These are phyloP conservation scores for Fusarium gaditjirri DNA, from an alignment of 2,329 filamentous ascomycete genomes.

Conservation along the genomic window DNA sequence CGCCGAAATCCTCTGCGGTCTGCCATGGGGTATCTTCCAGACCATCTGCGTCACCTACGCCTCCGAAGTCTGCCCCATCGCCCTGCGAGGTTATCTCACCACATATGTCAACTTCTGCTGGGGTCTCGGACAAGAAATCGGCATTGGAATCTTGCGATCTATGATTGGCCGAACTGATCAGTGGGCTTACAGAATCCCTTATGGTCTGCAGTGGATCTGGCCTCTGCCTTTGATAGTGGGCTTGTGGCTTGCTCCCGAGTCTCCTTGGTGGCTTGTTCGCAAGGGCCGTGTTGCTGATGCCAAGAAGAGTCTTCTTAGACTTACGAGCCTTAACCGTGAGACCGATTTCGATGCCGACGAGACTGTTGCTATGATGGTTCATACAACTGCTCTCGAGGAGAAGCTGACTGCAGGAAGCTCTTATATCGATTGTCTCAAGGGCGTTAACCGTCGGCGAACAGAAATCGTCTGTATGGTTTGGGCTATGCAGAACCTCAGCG, in stretches of 20 bases:
- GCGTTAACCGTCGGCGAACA: slow-evolving; percentile 80
- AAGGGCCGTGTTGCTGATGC: slow-evolving; percentile 72
- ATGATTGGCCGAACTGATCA: slow-evolving; percentile 73
- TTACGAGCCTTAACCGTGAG: slow-evolving; percentile 71
- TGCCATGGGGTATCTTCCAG: slow-evolving; percentile 41
- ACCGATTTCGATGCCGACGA: slow-evolving; percentile 83
- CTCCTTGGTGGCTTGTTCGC: slow-evolving; percentile 79
- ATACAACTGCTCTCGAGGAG: slow-evolving; percentile 84
- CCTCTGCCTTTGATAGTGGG: slow-evolving; percentile 73
- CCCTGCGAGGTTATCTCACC: slow-evolving; percentile 76
- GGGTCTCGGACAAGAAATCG: slow-evolving; percentile 78
- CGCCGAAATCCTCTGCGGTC: slow-evolving; percentile 36
- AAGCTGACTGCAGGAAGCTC: slow-evolving; percentile 77
- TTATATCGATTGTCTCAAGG: slow-evolving; percentile 86
- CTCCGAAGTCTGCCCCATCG: slow-evolving; percentile 77
- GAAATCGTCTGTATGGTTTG: slow-evolving; percentile 74
- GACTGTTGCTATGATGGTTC: slow-evolving; percentile 91
- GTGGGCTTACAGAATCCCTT: slow-evolving; percentile 77
- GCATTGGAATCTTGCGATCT: slow-evolving; percentile 76
- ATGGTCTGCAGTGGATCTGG: slow-evolving; percentile 83
- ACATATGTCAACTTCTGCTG: slow-evolving; percentile 83
- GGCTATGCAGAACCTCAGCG: slow-evolving; percentile 72
- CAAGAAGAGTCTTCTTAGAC: slow-evolving; percentile 71
- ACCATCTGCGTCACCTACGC: slow-evolving; percentile 48
- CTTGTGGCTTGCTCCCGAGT: slow-evolving; percentile 75